These are phyloP conservation scores for Medicago lupulina DNA, from an alignment of 306 rosid genomes.

Conservation along the genomic window DNA sequence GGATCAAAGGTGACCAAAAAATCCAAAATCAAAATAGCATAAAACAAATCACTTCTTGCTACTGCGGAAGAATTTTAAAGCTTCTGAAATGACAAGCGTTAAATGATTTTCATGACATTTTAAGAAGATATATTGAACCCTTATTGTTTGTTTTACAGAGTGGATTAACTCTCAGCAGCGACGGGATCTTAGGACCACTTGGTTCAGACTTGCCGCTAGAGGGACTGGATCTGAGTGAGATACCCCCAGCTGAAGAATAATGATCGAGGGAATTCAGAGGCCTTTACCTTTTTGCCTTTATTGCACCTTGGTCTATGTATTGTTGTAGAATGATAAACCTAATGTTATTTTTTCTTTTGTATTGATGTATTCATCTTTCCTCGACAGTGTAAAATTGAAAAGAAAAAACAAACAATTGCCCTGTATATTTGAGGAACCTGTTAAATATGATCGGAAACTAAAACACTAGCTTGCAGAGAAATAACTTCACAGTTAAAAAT, in stretches of 20 bases:
- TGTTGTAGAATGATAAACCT: slow-evolving; percentile 38
- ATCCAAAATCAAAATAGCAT: not conserved
- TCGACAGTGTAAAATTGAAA: not conserved
- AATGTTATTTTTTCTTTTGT: slow-evolving; percentile 23
- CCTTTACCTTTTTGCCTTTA: not conserved
- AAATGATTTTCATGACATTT: too few relatives aligned
- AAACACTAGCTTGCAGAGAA: not conserved
- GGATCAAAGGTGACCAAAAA: too few relatives aligned
- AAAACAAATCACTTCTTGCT: slow-evolving; percentile 14
- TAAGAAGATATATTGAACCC: too few relatives aligned
- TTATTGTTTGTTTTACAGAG: slow-evolving; percentile 59
- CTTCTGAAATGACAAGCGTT: too few relatives aligned
- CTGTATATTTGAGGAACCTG: not conserved
- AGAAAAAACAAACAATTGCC: too few relatives aligned
- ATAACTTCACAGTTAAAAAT: not conserved
- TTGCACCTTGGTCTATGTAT: slow-evolving; percentile 12
- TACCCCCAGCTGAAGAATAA: slow-evolving; percentile 60
- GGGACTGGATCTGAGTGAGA: slow-evolving; percentile 76
- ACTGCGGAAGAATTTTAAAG: not conserved
- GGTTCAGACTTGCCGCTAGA: slow-evolving; percentile 77
- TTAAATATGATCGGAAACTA: not conserved
- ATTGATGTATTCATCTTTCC: slow-evolving; percentile 33
- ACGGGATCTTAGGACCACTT: slow-evolving; percentile 82
- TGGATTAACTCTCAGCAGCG: slow-evolving; percentile 77
- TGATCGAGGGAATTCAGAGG: slow-evolving; percentile 36